phyloP scores from a whole-genome alignment of 768 basidiomycete genomes.

The Galerina marginata region DNA sequence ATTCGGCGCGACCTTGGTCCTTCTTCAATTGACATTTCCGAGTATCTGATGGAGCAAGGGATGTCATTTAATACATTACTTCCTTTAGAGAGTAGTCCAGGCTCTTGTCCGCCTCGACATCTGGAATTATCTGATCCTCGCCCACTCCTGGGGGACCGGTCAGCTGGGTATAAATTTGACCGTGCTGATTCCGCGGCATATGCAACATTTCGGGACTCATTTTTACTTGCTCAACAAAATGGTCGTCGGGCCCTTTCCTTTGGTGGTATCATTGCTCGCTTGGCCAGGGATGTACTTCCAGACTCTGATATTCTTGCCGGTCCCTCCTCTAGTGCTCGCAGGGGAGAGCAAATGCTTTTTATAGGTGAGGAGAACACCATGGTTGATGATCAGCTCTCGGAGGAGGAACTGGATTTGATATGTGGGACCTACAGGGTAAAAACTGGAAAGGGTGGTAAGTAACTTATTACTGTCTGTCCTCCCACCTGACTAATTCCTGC shows the following conservation, averaged over 20 bases:
- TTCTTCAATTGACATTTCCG: too few relatives aligned
- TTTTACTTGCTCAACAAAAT: constrained; percentile 3
- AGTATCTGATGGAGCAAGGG: too few relatives aligned
- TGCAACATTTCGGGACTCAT: constrained; percentile 1
- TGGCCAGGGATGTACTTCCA: constrained; percentile 9
- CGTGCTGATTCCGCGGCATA: constrained; percentile 14
- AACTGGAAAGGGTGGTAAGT: constrained; percentile 15
- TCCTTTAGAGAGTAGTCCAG: too few relatives aligned
- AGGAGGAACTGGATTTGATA: constrained; percentile 19
- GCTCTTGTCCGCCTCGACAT: background rate
- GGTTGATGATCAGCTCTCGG: constrained; percentile 20
- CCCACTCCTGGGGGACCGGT: constrained; percentile 8
- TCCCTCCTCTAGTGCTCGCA: constrained; percentile 8
- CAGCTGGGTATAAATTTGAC: constrained; percentile 8
- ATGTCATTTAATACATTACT: too few relatives aligned
- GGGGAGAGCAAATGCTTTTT: background rate
- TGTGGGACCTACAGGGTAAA: constrained; percentile 19
- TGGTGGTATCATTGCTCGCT: constrained; percentile 15
- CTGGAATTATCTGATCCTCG: background rate
- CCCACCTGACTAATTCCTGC: background rate
- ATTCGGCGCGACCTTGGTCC: too few relatives aligned
- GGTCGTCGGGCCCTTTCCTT: constrained; percentile 9
- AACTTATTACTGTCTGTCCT: background rate
- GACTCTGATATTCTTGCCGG: constrained; percentile 6
- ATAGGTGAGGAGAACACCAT: background rate